Base-by-base conservation (phyloP, 352 stramenopile species). In the Pythium brachiatum region DNA sequence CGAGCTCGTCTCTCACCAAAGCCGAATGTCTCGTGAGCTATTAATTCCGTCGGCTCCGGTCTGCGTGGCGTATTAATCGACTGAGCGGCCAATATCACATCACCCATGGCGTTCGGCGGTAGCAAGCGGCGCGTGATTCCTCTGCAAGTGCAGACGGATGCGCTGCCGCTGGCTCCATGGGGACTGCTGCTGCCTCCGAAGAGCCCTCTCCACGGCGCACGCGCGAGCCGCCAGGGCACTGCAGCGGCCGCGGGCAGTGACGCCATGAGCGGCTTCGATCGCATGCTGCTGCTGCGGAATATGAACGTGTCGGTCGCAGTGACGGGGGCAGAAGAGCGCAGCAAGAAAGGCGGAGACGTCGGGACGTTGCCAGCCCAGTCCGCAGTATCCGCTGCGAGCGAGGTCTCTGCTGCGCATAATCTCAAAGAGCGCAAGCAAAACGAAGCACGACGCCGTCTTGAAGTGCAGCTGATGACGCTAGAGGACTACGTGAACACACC, bases 331-430 rank as follows among this genome's bases (percentile, higher is more conserved):
- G n/a, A 58, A 0, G 46, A 31, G 11, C 38, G 38, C 13, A 18
- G 7, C 16, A 44, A 52, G 39, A 23, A 21, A n/a, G n/a, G n/a
- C 13, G 13, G 53, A 53, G 26, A 1, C 47, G 15, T 16, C 26
- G 48, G 9, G 38, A 5, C 38, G 20, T 15, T 8, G 5, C 8
- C 20, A 11, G 20, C 18, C 8, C 38, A 25, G 34, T 6, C 12
- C 2, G 15, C 25, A 4, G 23, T 21, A 9, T n/a, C 21, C 8
- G 13, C 39, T 27, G 44, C 39, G 7, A 51, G 64, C 0, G 75
- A 89, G 38, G 67, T 82, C 11, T 91, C 82, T 18, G 82, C 82
- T 7, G 78, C 76, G 2, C 78, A 89, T 46, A 89, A 89, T 58
- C 78, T 89, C 41, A 79, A 81, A 16, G 73, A 82, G 31, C 69